Percentiles rank a stretch among this genome's conserved stretches.
phyloP scores from a whole-genome alignment of 371 early-diverging fungal genomes.

The Mortierella sp. region DNA sequence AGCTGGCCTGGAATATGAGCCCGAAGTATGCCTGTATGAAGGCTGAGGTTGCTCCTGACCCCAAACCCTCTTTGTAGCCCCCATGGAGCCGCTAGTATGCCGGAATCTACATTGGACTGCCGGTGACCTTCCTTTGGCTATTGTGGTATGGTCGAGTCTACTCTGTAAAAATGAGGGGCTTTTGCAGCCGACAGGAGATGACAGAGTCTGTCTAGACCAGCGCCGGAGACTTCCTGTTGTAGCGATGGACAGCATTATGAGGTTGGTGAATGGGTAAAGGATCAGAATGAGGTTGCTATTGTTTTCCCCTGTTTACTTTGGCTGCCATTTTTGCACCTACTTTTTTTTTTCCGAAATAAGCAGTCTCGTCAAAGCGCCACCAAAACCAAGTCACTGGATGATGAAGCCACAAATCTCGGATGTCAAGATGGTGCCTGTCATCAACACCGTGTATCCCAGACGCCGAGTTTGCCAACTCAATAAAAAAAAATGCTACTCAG shows the following conservation, averaged over 20 bases:
- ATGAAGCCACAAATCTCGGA: too few relatives aligned
- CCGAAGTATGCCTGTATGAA: not conserved
- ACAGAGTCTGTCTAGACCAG: not conserved
- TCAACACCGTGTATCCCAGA: too few relatives aligned
- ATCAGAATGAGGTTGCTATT: not conserved
- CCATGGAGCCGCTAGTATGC: constrained; percentile 1
- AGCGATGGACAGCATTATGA: constrained; percentile 36
- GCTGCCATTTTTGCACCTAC: not conserved
- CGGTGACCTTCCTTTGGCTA: not conserved
- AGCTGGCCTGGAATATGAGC: not conserved
- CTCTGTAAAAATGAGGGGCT: not conserved
- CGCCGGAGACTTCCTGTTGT: constrained; percentile 12
- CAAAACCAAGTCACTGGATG: too few relatives aligned
- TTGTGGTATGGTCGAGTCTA: not conserved
- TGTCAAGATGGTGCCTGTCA: too few relatives aligned
- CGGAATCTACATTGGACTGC: constrained; percentile 23
- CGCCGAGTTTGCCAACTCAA: too few relatives aligned
- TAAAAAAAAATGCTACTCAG: too few relatives aligned
- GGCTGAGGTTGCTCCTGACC: not conserved
- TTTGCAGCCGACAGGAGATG: not conserved
- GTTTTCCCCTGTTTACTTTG: not conserved
- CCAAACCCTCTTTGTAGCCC: not conserved
- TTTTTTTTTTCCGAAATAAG: too few relatives aligned
- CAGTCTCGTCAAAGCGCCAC: too few relatives aligned
- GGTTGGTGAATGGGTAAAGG: not conserved